These are phyloP conservation scores for Monosporascus sp. DNA, from an alignment of 2,329 filamentous ascomycete species.

Conservation along the genomic window DNA sequence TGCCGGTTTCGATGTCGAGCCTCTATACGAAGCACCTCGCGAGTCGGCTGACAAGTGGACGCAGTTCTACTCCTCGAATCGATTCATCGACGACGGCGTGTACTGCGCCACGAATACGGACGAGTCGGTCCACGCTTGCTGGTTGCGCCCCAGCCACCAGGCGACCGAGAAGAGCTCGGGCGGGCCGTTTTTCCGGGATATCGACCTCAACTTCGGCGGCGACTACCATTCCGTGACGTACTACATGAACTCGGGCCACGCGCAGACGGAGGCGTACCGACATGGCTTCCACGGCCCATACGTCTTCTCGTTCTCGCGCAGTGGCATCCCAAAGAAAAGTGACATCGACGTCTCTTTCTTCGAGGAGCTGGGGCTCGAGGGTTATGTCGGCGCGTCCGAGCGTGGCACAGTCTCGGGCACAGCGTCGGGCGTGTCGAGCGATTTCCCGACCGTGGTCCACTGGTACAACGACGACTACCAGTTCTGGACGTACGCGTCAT, in stretches of 20 bases:
- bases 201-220: constrained; percentile 51
- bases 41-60: neutral
- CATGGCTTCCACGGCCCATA: constrained; percentile 56
- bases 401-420: constrained; percentile 51
- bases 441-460: constrained; percentile 49
- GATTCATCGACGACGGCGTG: constrained; percentile 55
- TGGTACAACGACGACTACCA: constrained; percentile 52
- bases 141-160: constrained; percentile 31
- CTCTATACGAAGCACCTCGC: too few relatives aligned
- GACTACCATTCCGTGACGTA: constrained; percentile 49
- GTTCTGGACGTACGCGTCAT: constrained; percentile 50
- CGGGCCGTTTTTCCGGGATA: constrained; percentile 52
- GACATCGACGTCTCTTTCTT: constrained; percentile 52
- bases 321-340: constrained; percentile 37
- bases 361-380: constrained; percentile 43
- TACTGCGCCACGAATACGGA: constrained; percentile 41
- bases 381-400: constrained; percentile 43
- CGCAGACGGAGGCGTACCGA: constrained; percentile 49
- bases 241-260: constrained; percentile 57
- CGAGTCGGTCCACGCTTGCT: constrained; percentile 24
- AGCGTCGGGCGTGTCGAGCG: constrained; percentile 43
- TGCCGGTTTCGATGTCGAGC: too few relatives aligned
- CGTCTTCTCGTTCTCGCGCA: constrained; percentile 49
- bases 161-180: constrained; percentile 53
- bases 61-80: constrained; percentile 53